Conservation (phyloP, 2,329 filamentous ascomycete genomes). For the Periconia sp. region DNA sequence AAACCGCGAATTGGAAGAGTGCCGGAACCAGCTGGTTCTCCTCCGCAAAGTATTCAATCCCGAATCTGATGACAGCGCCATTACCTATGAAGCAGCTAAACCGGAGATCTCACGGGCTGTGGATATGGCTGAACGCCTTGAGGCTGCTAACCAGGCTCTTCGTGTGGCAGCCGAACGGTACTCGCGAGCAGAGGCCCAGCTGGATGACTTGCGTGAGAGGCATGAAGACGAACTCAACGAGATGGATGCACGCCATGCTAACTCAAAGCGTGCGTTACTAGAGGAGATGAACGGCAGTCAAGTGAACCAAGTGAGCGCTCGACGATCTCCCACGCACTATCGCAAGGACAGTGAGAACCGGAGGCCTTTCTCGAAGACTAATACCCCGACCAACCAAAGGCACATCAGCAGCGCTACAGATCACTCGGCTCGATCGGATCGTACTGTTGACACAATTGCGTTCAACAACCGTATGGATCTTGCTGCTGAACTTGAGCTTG, state of each 20-base stretch:
- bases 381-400: conserved; percentile 76
- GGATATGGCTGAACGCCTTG: conserved; percentile 83
- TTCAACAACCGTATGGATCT: conserved; percentile 91
- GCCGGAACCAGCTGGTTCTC: conserved; percentile 78
- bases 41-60: conserved; percentile 89
- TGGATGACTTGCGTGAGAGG: conserved; percentile 76
- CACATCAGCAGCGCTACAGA: conserved; percentile 70
- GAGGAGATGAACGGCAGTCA: conserved; percentile 90
- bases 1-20: conserved; percentile 80
- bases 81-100: conserved; percentile 72
- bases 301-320: conserved; percentile 58
- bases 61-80: conserved; percentile 68
- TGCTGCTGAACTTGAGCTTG: conserved; percentile 86
- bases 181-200: conserved; percentile 79
- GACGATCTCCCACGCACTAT: conserved; percentile 74
- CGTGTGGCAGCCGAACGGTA: conserved; percentile 83
- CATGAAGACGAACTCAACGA: conserved; percentile 75
- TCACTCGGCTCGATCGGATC: conserved; percentile 84
- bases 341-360: conserved; percentile 64
- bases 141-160: conserved; percentile 86
- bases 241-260: conserved; percentile 64
- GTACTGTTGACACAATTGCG: conserved; percentile 80
- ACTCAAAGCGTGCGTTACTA: conserved; percentile 74
- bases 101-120: conserved; percentile 70
- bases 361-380: conserved; percentile 73